These are phyloP conservation scores for Suillus clintonianus DNA, from an alignment of 768 basidiomycete species.

Conservation along the genomic window DNA sequence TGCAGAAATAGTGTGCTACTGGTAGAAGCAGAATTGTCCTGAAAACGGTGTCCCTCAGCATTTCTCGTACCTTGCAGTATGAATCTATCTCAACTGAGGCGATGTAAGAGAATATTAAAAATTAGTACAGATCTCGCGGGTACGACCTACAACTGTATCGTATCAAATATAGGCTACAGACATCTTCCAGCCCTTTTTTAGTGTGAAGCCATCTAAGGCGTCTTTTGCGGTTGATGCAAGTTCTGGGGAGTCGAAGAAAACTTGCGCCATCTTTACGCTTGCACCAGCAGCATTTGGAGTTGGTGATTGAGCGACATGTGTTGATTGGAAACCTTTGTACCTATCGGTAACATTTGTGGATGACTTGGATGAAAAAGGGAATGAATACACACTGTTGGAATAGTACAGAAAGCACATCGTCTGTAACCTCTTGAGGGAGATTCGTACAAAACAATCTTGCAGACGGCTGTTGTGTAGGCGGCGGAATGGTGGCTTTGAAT, in stretches of 20 bases:
- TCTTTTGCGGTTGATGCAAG: conserved; percentile 78
- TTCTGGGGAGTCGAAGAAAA: conserved; percentile 73
- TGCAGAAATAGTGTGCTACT: conserved; percentile 29
- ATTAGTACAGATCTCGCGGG: conserved; percentile 12
- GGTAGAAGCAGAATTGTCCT: background rate
- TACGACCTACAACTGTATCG: conserved; percentile 4
- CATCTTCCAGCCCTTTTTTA: conserved; percentile 89
- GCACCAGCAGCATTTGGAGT: conserved; percentile 64
- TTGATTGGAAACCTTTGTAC: conserved; percentile 79
- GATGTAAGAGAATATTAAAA: background rate
- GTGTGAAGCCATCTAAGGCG: conserved; percentile 80
- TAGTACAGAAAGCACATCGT: conserved; percentile 81
- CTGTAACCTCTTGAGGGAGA: conserved; percentile 87
- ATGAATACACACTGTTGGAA: conserved; percentile 81
- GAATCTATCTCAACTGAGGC: background rate
- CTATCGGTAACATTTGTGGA: conserved; percentile 40
- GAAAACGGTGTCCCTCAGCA: background rate
- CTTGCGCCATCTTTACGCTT: conserved; percentile 79
- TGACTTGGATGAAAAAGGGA: conserved; percentile 1
- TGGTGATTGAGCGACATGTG: conserved; percentile 69
- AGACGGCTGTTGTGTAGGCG: conserved; percentile 55
- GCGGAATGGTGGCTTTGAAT: conserved; percentile 42
- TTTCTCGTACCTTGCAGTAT: background rate
- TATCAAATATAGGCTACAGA: conserved; percentile 64
- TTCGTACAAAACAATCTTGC: conserved; percentile 77